Evolutionary conservation across 768 basidiomycete genomes (phyloP).

Genomic region (Leccinum incarnatum): DNA sequence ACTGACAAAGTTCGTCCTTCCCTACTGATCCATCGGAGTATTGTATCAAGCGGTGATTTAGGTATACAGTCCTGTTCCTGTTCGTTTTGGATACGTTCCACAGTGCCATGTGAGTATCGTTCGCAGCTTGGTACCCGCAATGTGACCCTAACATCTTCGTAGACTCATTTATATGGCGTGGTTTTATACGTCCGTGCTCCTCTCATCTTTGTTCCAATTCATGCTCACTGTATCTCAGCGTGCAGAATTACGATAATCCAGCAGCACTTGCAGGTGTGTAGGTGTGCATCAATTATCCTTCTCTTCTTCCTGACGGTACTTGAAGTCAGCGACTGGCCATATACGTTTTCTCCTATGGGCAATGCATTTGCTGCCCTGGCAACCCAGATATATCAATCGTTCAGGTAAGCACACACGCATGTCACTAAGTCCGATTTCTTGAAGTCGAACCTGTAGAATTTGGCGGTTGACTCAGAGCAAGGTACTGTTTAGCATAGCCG

Average conservation of each 20-base stretch:
- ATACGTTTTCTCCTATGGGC: conserved; percentile 48
- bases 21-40: not conserved
- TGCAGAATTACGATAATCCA: not conserved
- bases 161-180: conserved; percentile 22
- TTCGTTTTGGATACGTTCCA: conserved; percentile 21
- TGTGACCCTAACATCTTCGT: not conserved
- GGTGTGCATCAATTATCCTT: not conserved
- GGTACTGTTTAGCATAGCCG: not conserved
- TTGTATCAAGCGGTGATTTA: not conserved
- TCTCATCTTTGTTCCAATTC: too few species aligned
- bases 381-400: conserved; percentile 47
- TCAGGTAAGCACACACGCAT: conserved; percentile 34
- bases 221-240: not conserved
- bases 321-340: conserved; percentile 45
- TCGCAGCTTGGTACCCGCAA: not conserved
- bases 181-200: conserved; percentile 10
- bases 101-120: conserved; percentile 14
- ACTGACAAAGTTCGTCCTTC: conserved; percentile 1
- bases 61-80: conserved; percentile 18
- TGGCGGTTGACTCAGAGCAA: conserved; percentile 7
- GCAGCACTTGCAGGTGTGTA: not conserved
- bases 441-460: conserved; percentile 10
- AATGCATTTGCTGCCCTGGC: conserved; percentile 47
- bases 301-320: not conserved
- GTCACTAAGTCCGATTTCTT: not conserved